Conservation (phyloP, 257 asterid genomes). For the Scutellaria baicalensis region DNA sequence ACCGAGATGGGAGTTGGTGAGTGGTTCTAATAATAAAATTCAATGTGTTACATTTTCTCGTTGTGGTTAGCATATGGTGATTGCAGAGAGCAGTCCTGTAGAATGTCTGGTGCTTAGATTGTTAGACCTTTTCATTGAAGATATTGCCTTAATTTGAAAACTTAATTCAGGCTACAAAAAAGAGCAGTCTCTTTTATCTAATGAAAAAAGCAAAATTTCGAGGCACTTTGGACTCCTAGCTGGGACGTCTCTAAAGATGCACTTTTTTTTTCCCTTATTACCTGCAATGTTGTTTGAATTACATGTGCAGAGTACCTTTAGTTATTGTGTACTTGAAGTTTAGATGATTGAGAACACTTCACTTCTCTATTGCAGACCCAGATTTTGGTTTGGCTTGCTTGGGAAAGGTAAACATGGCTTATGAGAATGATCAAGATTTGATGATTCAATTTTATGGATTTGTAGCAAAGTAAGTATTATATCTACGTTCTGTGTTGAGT, state of each 20-base stretch:
- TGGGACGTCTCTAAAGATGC: neutral
- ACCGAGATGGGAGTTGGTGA: slow-evolving; percentile 84
- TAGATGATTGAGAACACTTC: neutral
- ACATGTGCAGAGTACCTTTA: neutral
- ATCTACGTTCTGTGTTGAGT: neutral
- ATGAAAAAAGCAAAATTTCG: neutral
- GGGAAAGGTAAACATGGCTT: slow-evolving; percentile 65
- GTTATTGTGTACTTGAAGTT: neutral
- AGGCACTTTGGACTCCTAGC: neutral
- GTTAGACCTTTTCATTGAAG: neutral
- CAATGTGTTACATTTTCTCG: neutral
- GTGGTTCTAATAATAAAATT: slow-evolving; percentile 16
- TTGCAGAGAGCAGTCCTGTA: neutral
- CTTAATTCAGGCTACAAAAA: neutral
- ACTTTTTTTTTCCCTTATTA: neutral
- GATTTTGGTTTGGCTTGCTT: slow-evolving; percentile 74
- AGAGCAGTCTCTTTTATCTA: neutral
- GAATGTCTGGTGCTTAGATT: neutral
- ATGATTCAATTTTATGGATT: slow-evolving; percentile 74
- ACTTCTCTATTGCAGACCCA: slow-evolving; percentile 54
- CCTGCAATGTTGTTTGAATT: neutral
- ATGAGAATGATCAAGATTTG: slow-evolving; percentile 73
- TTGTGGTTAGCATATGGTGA: neutral
- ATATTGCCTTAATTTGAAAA: neutral
- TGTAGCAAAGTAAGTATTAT: slow-evolving; percentile 61